A percentile compares a stretch with the other conserved stretches of the same genome.
These are phyloP conservation scores for Tuber umbilicatum DNA, from an alignment of 495 filamentous ascomycete species.

Conservation along the genomic window DNA sequence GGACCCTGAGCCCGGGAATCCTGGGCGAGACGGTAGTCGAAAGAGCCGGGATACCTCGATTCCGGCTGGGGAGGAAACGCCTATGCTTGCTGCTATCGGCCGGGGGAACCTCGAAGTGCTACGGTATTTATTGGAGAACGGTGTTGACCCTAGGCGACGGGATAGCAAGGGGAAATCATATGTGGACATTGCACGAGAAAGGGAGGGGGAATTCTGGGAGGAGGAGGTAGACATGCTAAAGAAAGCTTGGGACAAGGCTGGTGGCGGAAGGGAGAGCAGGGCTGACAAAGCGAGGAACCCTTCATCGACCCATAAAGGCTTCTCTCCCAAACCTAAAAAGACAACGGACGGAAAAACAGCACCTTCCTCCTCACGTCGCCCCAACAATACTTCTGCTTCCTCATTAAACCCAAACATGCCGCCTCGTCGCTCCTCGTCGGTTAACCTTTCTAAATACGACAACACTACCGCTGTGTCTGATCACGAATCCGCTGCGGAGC, in stretches of 20 bases:
- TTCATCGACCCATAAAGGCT: conserved; percentile 22
- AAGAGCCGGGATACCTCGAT: conserved; percentile 42
- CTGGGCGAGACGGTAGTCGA: conserved; percentile 34
- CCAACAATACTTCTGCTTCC: conserved; percentile 15
- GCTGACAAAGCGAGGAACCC: conserved; percentile 16
- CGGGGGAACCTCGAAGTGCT: conserved; percentile 79
- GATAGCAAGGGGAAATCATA: conserved; percentile 73
- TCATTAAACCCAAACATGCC: conserved; percentile 23
- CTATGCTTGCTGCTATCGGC: conserved; percentile 90
- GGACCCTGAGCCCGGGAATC: conserved; percentile 61
- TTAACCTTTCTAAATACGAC: conserved; percentile 34
- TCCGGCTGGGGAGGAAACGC: conserved; percentile 63
- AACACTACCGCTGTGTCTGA: conserved; percentile 28
- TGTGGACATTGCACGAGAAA: conserved; percentile 71
- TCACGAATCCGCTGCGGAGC: conserved; percentile 35
- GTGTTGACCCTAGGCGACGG: conserved; percentile 33
- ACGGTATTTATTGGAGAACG: conserved; percentile 58
- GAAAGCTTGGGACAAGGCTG: conserved; percentile 61
- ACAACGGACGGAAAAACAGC: conserved; percentile 15
- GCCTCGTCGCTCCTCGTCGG: conserved; percentile 30
- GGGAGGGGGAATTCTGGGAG: conserved; percentile 80
- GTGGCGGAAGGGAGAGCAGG: conserved; percentile 13
- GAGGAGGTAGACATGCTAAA: conserved; percentile 79
- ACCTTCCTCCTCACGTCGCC: conserved; percentile 18
- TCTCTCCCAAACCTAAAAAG: conserved; percentile 29